Conservation (phyloP, 1,284 basidiomycete species). For the Fistulinella staudtii region DNA sequence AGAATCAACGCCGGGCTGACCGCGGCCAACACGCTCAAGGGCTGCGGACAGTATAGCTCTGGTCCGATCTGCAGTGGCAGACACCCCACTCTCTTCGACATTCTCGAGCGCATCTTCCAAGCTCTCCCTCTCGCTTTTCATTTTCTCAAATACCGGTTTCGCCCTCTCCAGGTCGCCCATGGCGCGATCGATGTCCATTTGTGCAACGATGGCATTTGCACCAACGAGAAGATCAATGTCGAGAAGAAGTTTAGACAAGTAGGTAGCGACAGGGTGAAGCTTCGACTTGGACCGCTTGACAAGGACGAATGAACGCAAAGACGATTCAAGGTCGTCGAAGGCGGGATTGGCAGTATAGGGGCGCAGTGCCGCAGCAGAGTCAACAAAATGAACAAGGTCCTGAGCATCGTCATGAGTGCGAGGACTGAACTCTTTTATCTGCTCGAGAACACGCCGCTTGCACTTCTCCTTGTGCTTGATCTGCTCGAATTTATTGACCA, state of each 20-base stretch:
- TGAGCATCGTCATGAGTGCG: conserved; percentile 87
- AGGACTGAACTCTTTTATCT: conserved; percentile 91
- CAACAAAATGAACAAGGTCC: conserved; percentile 98
- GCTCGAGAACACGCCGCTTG: conserved; percentile 84
- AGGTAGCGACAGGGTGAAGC: conserved; percentile 92
- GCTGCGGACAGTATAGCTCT: conserved; percentile 65
- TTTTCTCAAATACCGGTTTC: conserved; percentile 84
- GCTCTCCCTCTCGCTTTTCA: conserved; percentile 69
- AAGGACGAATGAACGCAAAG: conserved; percentile 92
- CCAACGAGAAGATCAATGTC: conserved; percentile 88
- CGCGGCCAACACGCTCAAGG: conserved; percentile 74
- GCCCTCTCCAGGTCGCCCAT: conserved; percentile 65
- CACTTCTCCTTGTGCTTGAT: conserved; percentile 97
- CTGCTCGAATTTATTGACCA: conserved; percentile 97
- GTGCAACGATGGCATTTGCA: conserved; percentile 85
- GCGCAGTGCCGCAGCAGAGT: conserved; percentile 72
- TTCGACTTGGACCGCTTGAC: conserved; percentile 95
- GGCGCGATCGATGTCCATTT: conserved; percentile 76
- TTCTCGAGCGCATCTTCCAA: conserved; percentile 78
- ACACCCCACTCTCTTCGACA: conserved; percentile 77
- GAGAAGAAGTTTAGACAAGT: conserved; percentile 82
- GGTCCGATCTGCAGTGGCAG: conserved; percentile 51
- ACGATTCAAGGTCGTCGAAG: conserved; percentile 89
- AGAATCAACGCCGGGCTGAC: conserved; percentile 60
- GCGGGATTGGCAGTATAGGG: conserved; percentile 62